Evolutionary conservation across 768 basidiomycete genomes (phyloP).

Genomic region (Suillus spraguei): DNA sequence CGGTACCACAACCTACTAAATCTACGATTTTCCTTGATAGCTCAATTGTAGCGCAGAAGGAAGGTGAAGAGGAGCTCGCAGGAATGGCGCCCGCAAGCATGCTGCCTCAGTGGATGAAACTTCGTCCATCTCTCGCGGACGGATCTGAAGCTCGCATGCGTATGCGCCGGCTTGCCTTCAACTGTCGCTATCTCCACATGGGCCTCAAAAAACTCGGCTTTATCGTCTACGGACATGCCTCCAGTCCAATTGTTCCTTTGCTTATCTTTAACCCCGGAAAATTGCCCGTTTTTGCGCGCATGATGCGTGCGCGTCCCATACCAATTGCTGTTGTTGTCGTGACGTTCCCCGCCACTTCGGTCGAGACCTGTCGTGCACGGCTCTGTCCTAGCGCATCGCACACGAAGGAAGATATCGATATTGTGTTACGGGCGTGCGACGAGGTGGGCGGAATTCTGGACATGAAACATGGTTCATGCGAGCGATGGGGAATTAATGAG

Average conservation of each 20-base stretch:
- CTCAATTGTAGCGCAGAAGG: neutral
- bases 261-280: neutral
- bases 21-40: neutral
- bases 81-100: neutral
- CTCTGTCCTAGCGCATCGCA: neutral
- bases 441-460: neutral
- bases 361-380: neutral
- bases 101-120: neutral
- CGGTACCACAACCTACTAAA: neutral
- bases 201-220: neutral
- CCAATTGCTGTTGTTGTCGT: neutral
- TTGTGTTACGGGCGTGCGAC: neutral
- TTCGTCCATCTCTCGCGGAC: neutral
- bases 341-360: neutral
- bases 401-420: neutral
- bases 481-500: neutral
- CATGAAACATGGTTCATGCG: neutral
- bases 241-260: neutral
- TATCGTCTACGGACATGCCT: neutral
- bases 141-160: conserved; percentile 3
- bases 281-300: neutral
- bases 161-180: neutral
- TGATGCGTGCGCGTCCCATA: conserved; percentile 2
- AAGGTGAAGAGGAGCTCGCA: neutral
- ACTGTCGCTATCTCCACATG: neutral